Evolutionary conservation across 148 eudicot species (phyloP), one percentile per base, ranked within the genome.

Genomic region (Camellia sinensis): DNA sequence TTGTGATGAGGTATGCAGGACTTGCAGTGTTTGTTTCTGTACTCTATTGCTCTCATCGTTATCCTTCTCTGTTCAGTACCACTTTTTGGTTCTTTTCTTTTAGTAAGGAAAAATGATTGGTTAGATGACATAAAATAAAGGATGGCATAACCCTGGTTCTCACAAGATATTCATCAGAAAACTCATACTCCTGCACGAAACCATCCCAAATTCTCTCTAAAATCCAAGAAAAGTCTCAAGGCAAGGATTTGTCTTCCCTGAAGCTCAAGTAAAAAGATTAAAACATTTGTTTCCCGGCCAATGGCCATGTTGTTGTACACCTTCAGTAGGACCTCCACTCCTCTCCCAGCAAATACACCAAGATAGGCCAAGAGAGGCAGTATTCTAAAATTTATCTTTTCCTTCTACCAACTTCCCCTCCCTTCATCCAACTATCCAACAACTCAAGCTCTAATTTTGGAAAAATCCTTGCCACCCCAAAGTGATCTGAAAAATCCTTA

Each of bases 31-130:
- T 71, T 21, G 46, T 72, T 71, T 52, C 43, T 52, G 22, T 52
- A 37, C 75, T 18, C 75, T 21, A 7, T 70, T 43, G 56, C 29
- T n/a, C 1, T 7, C 8, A 0, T 50, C 15, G 6, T 6, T 71
- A 11, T 50, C 37, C 60, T 72, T 72, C 60, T 72, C 19, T 19
- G 43, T 72, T 52, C 60, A 50, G n/a, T 56, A 72, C 54, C 75
- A 72, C 22, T 21, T 50, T 4, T 17, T 70, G 18, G 45, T 46
- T 19, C 5, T 71, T 8, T 48, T 71, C 40, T 52, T 5, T 19
- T 11, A 2, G 9, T 14, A 18, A 2, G 15, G 22, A 17, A 50
- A 21, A 11, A 52, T 72, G 37, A 52, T 22, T 21, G 60, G 22
- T 52, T 72, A 19, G 40, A 21, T 13, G 40, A 52, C n/a, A 22